phyloP scores from a whole-genome alignment of 371 early-diverging fungal species.

The Apophysomyces ossiformis region DNA sequence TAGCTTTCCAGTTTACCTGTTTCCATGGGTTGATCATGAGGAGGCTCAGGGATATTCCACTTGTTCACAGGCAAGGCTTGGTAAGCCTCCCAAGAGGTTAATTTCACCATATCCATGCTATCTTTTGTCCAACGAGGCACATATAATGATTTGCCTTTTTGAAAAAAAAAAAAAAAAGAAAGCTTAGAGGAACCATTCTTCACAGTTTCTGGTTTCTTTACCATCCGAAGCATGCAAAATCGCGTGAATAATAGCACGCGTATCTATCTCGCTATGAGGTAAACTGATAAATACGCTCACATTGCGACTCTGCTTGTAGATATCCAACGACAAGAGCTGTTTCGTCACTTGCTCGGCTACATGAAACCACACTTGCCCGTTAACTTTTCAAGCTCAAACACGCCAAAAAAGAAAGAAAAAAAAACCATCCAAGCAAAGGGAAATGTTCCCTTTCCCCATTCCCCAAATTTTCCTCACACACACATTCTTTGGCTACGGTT shows the following conservation, averaged over 20 bases:
- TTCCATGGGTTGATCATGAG: conserved; percentile 51
- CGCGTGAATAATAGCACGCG: conserved; percentile 52
- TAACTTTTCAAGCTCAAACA: background rate
- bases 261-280: conserved; percentile 64
- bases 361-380: background rate
- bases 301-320: conserved; percentile 51
- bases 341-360: conserved; percentile 56
- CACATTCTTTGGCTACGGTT: conserved; percentile 12
- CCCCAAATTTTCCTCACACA: background rate
- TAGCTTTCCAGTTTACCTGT: conserved; percentile 42
- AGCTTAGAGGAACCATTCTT: background rate
- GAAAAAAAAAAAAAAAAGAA: background rate
- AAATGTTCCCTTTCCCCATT: no score
- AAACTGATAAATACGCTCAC: conserved; percentile 73
- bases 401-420: no score
- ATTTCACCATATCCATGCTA: conserved; percentile 74
- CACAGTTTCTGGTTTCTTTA: background rate
- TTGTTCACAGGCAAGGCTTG: conserved; percentile 62
- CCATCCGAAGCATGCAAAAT: conserved; percentile 7
- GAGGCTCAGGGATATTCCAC: conserved; percentile 75
- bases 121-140: conserved; percentile 68
- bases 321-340: conserved; percentile 46
- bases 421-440: no score
- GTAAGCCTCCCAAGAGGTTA: conserved; percentile 64
- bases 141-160: conserved; percentile 63